Conservation (phyloP, 768 basidiomycete species). For the Collybia sp. region DNA sequence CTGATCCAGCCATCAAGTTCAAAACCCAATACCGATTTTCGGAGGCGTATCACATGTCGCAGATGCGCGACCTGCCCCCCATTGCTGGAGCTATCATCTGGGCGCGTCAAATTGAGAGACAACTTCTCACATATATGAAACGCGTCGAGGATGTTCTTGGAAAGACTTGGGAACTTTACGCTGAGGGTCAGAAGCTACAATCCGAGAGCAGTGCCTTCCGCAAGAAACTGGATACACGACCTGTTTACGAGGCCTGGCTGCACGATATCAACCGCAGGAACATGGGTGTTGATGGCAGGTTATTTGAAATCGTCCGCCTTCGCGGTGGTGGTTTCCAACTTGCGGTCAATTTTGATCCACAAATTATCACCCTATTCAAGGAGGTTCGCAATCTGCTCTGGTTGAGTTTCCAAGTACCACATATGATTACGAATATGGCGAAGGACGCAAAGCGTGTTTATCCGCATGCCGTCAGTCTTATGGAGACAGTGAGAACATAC, state of each 20-base stretch:
- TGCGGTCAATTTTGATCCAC: constrained; percentile 96
- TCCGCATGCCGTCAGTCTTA: constrained; percentile 94
- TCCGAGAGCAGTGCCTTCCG: constrained; percentile 89
- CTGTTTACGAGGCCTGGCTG: constrained; percentile 95
- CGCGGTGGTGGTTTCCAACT: constrained; percentile 78
- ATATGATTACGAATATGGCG: constrained; percentile 92
- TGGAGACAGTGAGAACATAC: constrained; percentile 99
- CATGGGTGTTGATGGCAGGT: constrained; percentile 84
- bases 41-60: constrained; percentile 96
- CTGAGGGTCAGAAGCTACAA: constrained; percentile 98
- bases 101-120: constrained; percentile 98
- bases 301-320: constrained; percentile 86
- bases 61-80: constrained; percentile 97
- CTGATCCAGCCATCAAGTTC: constrained; percentile 49
- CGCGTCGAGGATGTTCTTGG: constrained; percentile 97
- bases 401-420: constrained; percentile 94
- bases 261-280: constrained; percentile 92
- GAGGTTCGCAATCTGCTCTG: constrained; percentile 94
- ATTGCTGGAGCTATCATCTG: constrained; percentile 98
- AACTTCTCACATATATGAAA: constrained; percentile 96
- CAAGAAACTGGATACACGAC: constrained; percentile 91
- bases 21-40: constrained; percentile 95
- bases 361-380: constrained; percentile 98
- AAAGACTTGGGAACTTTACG: constrained; percentile 98
- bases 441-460: constrained; percentile 99